These are phyloP conservation scores for Coprinellus micaceus DNA, from an alignment of 768 basidiomycete species.

Conservation along the genomic window DNA sequence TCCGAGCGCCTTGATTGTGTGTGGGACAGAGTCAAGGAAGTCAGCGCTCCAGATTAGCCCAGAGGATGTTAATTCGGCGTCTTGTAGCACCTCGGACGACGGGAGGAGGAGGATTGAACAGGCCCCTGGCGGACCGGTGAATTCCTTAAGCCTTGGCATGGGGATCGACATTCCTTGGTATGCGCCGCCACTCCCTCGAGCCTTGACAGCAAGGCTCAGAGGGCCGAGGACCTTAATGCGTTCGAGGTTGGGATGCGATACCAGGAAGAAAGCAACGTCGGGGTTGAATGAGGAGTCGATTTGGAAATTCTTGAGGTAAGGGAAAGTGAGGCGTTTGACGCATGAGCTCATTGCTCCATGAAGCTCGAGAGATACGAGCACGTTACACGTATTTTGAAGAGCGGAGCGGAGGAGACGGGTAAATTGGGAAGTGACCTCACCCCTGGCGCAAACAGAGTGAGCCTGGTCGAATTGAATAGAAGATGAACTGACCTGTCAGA, in stretches of 20 bases:
- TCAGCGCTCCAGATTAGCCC: not conserved
- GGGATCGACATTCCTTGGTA: not conserved
- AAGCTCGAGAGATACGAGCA: not conserved
- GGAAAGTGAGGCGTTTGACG: not conserved
- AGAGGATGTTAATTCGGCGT: not conserved
- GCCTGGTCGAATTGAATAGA: too few relatives aligned
- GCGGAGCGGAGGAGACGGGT: slow-evolving; percentile 1
- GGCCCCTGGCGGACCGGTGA: not conserved
- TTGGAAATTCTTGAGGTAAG: not conserved
- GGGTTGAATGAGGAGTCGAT: not conserved
- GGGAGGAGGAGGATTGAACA: not conserved
- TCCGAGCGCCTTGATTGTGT: not conserved
- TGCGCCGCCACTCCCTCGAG: not conserved
- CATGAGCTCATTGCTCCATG: not conserved
- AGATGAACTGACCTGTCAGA: too few relatives aligned
- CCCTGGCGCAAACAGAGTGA: too few relatives aligned
- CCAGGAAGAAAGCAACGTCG: not conserved
- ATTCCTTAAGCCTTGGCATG: not conserved
- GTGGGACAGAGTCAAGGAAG: not conserved
- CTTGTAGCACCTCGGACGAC: not conserved
- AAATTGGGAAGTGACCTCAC: not conserved
- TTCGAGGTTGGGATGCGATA: not conserved
- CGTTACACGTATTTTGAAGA: not conserved
- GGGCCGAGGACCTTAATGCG: not conserved
- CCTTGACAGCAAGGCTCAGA: not conserved